These are phyloP conservation scores for Platismatia glauca DNA, from an alignment of 495 filamentous ascomycete species.

Conservation along the genomic window DNA sequence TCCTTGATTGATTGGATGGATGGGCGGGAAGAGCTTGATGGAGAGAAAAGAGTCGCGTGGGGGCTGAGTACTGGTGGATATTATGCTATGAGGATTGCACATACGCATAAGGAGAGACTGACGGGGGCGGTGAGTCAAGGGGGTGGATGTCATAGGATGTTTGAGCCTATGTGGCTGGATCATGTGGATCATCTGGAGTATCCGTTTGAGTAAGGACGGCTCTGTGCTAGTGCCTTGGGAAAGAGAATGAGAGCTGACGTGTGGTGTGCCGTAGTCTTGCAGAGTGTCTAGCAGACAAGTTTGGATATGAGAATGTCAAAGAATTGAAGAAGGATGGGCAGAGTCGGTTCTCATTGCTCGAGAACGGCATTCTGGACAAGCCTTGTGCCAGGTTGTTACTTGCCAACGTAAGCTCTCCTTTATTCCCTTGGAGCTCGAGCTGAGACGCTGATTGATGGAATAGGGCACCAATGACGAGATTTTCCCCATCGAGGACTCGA, in stretches of 20 bases:
- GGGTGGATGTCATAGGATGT: constrained; percentile 63
- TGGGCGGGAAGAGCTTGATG: constrained; percentile 49
- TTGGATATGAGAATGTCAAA: constrained; percentile 53
- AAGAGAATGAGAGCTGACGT: not conserved
- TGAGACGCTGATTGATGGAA: not conserved
- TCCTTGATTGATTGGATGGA: constrained; percentile 61
- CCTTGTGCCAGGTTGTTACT: constrained; percentile 55
- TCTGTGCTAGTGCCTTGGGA: too few relatives aligned
- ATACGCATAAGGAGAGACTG: constrained; percentile 55
- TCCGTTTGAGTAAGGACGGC: constrained; percentile 52
- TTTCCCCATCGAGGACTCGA: constrained; percentile 71
- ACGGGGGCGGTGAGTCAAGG: constrained; percentile 58
- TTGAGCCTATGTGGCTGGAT: constrained; percentile 54
- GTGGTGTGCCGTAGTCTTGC: constrained; percentile 37
- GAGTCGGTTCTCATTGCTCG: constrained; percentile 64
- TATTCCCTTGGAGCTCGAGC: not conserved
- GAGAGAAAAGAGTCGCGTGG: constrained; percentile 54
- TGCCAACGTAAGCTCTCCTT: constrained; percentile 47
- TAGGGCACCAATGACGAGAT: constrained; percentile 56
- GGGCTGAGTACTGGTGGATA: constrained; percentile 67
- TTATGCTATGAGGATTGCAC: constrained; percentile 65
- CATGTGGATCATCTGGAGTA: constrained; percentile 68
- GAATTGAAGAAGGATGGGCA: constrained; percentile 52
- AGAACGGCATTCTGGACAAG: constrained; percentile 57
- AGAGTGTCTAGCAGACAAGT: constrained; percentile 60